A percentile compares a stretch with the other conserved stretches of the same genome.
phyloP scores from a whole-genome alignment of 495 filamentous ascomycete genomes.

The Chaetomium cochliodes region DNA sequence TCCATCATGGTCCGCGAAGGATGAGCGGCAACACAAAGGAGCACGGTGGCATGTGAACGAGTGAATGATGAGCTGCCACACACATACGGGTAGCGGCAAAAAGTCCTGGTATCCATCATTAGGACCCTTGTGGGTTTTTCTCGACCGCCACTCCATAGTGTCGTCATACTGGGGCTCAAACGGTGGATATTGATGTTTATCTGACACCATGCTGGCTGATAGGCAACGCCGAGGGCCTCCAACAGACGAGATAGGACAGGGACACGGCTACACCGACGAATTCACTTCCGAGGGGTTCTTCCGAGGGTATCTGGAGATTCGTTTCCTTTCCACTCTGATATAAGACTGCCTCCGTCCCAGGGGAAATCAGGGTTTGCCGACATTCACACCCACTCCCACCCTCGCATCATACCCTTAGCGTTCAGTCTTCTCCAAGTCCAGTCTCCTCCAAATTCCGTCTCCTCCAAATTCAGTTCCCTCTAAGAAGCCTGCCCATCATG shows the following conservation, averaged over 20 bases:
- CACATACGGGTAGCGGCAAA: not conserved
- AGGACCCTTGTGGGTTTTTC: constrained; percentile 11
- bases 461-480: too few species aligned
- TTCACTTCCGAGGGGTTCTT: not conserved
- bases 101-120: not conserved
- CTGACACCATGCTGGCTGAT: constrained; percentile 8
- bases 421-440: too few species aligned
- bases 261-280: not conserved
- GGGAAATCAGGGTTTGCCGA: not conserved
- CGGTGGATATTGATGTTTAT: constrained; percentile 10
- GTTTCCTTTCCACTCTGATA: not conserved
- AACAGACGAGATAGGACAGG: not conserved
- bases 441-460: not conserved
- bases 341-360: not conserved
- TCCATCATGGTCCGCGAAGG: not conserved
- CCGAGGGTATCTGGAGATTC: not conserved
- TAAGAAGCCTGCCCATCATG: constrained; percentile 51
- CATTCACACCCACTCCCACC: not conserved
- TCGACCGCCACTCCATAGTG: constrained; percentile 16
- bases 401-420: not conserved
- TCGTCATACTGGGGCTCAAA: constrained; percentile 21
- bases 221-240: not conserved
- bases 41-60: not conserved
- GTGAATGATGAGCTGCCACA: too few species aligned
- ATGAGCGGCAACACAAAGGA: not conserved